Conservation (phyloP, 176 grass and related monocot genomes). For the Paspalum notatum region DNA sequence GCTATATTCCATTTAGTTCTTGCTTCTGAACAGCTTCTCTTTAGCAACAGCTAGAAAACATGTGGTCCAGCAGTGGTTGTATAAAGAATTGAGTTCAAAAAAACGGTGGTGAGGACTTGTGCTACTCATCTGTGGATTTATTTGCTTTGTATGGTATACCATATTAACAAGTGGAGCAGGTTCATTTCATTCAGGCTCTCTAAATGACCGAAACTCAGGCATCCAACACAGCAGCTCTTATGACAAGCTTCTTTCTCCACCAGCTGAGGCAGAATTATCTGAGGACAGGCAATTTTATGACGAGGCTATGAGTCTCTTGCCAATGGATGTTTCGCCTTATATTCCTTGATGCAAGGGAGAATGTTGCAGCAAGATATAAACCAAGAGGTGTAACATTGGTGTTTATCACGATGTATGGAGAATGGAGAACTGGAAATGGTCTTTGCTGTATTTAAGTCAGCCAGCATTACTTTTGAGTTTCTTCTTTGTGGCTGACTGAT, state of each 20-base stretch:
- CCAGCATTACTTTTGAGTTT: background rate
- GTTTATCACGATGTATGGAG: background rate
- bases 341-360: background rate
- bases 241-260: background rate
- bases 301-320: background rate
- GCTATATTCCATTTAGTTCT: slow-evolving; percentile 11
- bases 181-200: slow-evolving; percentile 5
- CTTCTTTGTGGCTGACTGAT: background rate
- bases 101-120: slow-evolving; percentile 23
- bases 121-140: background rate
- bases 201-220: background rate
- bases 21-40: slow-evolving; percentile 25
- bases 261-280: background rate
- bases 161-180: background rate
- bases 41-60: slow-evolving; percentile 33
- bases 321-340: background rate
- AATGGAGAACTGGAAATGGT: background rate
- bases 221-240: background rate
- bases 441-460: background rate
- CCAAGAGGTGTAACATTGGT: background rate
- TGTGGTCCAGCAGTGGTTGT: background rate
- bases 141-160: slow-evolving; percentile 31
- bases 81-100: slow-evolving; percentile 6
- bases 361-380: background rate
- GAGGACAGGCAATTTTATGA: slow-evolving; percentile 26